Base-by-base conservation (phyloP, 202 grass and related monocot genomes). In the Zoysia matrella region DNA sequence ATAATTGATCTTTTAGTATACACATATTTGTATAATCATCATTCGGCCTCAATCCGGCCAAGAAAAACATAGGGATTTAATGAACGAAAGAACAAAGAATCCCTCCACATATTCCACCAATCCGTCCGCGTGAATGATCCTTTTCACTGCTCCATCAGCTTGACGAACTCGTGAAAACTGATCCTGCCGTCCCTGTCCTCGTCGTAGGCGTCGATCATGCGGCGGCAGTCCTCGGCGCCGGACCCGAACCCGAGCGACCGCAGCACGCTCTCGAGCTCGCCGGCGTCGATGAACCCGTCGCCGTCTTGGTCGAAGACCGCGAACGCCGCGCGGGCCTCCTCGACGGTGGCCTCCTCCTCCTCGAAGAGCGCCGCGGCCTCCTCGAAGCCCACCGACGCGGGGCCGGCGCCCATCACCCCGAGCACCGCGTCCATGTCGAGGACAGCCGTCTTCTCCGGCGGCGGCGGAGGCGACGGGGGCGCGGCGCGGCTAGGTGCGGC, bases 181-280 rank as follows among this genome's bases (percentile, higher is more conserved):
- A 97, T 88, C 70, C 86, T 89, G 82, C 94, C 91, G 67, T 97
- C 94, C 75, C 79, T 86, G 78, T 93, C 88, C 50, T 64, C 79
- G 75, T 97, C 94, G 64, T 97, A 88, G 41, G 82, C 84, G 14
- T 83, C 78, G 78, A 97, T 97, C 94, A 97, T 97, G 67, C 75
- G 67, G 61, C 86, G 81, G 79, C 91, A 97, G 30, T 91, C 89
- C 4, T 56, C 86, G 1, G 67, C 71, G 1, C 57, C 50, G 6
- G 42, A 6, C n/a, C 82, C 46, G 82, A 97, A 77, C 82, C 91
- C 91, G 76, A 97, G 88, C 78, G 86, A 83, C 45, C 55, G 52
- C 3, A 97, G 91, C 88, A 91, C 84, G 75, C 63, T 90, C 72
- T 85, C 8, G 69, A 97, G 89, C 84, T 97, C 94, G 0, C 39